Percentiles rank a stretch among this genome's conserved stretches.
phyloP scores from a whole-genome alignment of 1,139 yeast species.

The Geotrichum citri-aurantii region DNA sequence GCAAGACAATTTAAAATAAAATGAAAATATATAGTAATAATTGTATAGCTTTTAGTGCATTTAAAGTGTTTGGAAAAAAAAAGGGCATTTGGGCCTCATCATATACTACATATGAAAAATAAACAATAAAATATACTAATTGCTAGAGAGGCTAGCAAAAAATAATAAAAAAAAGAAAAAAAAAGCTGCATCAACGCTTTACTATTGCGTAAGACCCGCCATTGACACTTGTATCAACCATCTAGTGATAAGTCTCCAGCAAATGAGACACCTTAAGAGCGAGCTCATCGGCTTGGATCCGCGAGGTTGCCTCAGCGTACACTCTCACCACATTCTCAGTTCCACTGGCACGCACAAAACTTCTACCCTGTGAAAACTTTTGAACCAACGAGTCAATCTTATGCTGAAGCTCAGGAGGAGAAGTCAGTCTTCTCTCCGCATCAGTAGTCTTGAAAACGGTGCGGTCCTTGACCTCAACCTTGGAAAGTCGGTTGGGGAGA shows the following conservation, averaged over 20 bases:
- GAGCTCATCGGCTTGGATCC: constrained; percentile 48
- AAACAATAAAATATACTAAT: too few species aligned
- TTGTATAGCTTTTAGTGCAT: too few species aligned
- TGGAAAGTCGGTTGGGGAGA: constrained; percentile 76
- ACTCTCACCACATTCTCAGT: constrained; percentile 97
- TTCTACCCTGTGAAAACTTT: constrained; percentile 59
- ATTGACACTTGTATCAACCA: too few species aligned
- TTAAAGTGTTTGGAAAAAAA: too few species aligned
- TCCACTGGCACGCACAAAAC: constrained; percentile 95
- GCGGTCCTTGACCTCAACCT: constrained; percentile 80
- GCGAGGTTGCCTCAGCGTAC: constrained; percentile 78
- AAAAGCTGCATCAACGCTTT: not conserved
- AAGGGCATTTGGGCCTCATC: too few species aligned
- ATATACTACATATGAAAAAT: too few species aligned
- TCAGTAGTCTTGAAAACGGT: constrained; percentile 74
- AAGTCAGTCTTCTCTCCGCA: constrained; percentile 76
- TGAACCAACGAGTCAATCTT: constrained; percentile 62
- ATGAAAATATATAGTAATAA: too few species aligned
- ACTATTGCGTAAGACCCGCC: not conserved
- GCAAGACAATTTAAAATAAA: too few species aligned
- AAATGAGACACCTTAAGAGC: constrained; percentile 46
- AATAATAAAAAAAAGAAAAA: too few species aligned
- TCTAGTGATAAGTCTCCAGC: constrained; percentile 27
- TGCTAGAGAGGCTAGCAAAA: too few species aligned
- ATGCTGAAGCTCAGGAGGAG: constrained; percentile 73